Conservation (phyloP, 176 grass and related monocot genomes). For the Zoysia pacifica region DNA sequence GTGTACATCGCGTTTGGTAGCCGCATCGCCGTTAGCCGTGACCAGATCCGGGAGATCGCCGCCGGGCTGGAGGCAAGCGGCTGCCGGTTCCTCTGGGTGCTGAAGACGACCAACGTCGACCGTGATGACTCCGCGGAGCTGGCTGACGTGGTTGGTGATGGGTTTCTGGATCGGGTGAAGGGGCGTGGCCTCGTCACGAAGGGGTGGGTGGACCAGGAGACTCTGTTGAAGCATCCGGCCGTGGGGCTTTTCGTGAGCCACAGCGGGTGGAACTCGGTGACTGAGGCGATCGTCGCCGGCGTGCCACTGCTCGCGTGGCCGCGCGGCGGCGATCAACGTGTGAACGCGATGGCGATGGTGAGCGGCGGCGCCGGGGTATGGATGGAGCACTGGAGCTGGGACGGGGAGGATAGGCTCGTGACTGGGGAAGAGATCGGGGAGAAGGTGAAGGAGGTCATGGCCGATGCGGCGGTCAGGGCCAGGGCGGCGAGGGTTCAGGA, state of each 20-base stretch:
- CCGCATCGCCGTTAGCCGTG: constrained; percentile 37
- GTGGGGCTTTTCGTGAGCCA: constrained; percentile 65
- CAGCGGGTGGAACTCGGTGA: constrained; percentile 56
- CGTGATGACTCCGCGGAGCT: constrained; percentile 41
- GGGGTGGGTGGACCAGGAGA: constrained; percentile 70
- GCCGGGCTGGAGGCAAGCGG: constrained; percentile 57
- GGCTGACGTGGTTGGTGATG: constrained; percentile 37
- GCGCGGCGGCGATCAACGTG: constrained; percentile 48
- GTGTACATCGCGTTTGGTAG: constrained; percentile 54
- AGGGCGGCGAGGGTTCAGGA: not conserved
- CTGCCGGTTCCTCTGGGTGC: constrained; percentile 67
- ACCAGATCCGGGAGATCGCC: constrained; percentile 58
- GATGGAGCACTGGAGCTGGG: constrained; percentile 65
- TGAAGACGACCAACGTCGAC: constrained; percentile 59
- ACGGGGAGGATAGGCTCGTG: constrained; percentile 43
- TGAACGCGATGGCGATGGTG: constrained; percentile 42
- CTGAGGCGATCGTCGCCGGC: constrained; percentile 37
- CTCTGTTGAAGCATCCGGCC: constrained; percentile 50
- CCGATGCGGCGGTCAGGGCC: constrained; percentile 11
- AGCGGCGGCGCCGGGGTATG: constrained; percentile 51
- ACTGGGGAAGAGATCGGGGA: constrained; percentile 36
- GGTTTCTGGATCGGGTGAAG: constrained; percentile 44
- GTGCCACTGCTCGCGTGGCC: constrained; percentile 69
- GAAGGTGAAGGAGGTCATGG: constrained; percentile 62
- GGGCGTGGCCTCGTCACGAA: constrained; percentile 56